Evolutionary conservation across 306 rosid genomes (phyloP), one percentile per base, ranked within the genome.

Genomic region (Mimosa pudica): DNA sequence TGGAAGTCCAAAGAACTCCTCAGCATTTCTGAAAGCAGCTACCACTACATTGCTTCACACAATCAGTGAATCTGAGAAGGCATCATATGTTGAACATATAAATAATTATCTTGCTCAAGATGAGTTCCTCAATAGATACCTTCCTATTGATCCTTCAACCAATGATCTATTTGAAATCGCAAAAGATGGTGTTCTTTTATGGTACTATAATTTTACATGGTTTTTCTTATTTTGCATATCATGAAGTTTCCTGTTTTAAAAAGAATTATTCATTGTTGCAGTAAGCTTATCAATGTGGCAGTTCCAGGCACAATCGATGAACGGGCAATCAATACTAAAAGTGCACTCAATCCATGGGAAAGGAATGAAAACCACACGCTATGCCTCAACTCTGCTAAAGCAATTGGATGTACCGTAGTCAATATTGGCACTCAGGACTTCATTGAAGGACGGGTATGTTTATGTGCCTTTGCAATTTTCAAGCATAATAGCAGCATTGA

Each of bases 31-130:
- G 65, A 95, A 95, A 85, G 92, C 95, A 41, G 97, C 97, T 24
- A 95, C 99, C 81, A 95, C 99, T 18, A 95, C 98, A 63, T 84
- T 95, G 89, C 99, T 95, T 80, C 99, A 95, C 87, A 95, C 99
- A 9, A 95, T 95, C 77, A 95, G 99, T 57, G 98, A 95, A 90
- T 90, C 99, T 9, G 99, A 95, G 92, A 95, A 93, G 85, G 86
- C 99, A 10, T 95, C 99, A 30, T 95, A 95, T 66, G 94, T 93
- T n/a, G 89, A 88, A 7, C 99, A 95, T 79, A 95, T 93, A 85
- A 95, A 93, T 80, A 87, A 87, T 85, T 95, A 93, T 89, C 97
- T 95, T 57, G 93, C 83, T 20, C 79, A 84, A 73, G 99, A 95
- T 86, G 87, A 90, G 41, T 95, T 95, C 74, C 82, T 95, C 45